A percentile compares a stretch with the other conserved stretches of the same genome.
These are phyloP conservation scores for Kalaharituber pfeilii DNA, from an alignment of 2,329 filamentous ascomycete species.

Conservation along the genomic window DNA sequence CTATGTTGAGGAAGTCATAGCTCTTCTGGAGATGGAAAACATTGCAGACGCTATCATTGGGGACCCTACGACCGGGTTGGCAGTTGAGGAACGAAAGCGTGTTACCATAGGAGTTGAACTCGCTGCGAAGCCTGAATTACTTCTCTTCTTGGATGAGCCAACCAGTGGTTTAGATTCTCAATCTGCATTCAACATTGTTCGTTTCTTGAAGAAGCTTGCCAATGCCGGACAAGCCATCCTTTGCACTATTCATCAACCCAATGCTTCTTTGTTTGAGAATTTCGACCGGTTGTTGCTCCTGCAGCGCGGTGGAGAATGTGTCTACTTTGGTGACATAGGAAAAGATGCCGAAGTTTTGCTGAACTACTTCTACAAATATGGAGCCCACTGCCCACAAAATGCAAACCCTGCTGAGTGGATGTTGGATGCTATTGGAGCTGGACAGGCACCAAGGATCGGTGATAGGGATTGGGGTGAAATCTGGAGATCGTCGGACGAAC, in stretches of 20 bases:
- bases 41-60: conserved; percentile 50
- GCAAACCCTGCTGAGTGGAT: conserved; percentile 56
- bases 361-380: conserved; percentile 42
- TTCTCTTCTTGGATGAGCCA: conserved; percentile 64
- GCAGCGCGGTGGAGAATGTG: conserved; percentile 58
- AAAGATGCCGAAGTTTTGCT: conserved; percentile 55
- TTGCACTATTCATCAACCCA: conserved; percentile 83
- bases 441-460: conserved; percentile 53
- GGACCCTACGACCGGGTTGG: conserved; percentile 40
- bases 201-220: conserved; percentile 59
- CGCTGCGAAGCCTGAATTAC: conserved; percentile 48
- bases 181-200: conserved; percentile 58
- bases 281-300: conserved; percentile 70
- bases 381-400: conserved; percentile 40
- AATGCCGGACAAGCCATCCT: conserved; percentile 72
- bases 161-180: conserved; percentile 58
- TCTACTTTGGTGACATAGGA: conserved; percentile 77
- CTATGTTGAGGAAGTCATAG: conserved; percentile 49
- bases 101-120: conserved; percentile 47
- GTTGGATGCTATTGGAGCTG: conserved; percentile 68
- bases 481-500: conserved; percentile 57
- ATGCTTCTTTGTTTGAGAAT: conserved; percentile 69
- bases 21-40: conserved; percentile 47
- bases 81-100: conserved; percentile 50
- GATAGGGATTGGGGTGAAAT: conserved; percentile 64